Percentiles rank a stretch among this genome's conserved stretches.
phyloP scores from a whole-genome alignment of 2,329 filamentous ascomycete species.

The Parascedosporium putredinis region DNA sequence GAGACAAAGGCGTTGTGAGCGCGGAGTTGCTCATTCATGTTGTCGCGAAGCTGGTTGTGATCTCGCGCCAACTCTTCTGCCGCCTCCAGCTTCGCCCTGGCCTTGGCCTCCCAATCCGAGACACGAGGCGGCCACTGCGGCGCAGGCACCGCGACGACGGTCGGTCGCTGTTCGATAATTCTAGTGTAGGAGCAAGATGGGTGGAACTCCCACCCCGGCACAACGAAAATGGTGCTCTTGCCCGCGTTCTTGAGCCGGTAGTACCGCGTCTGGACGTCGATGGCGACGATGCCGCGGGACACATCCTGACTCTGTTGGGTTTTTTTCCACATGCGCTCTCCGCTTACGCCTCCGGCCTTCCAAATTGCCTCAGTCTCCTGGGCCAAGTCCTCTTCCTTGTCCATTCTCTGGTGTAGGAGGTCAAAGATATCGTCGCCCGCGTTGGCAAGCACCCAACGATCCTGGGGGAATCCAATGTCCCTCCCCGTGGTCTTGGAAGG shows the following conservation, averaged over 20 bases:
- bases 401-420: slow-evolving; percentile 35
- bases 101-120: slow-evolving; percentile 19
- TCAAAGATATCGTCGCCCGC: slow-evolving; percentile 39
- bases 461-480: slow-evolving; percentile 43
- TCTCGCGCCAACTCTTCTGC: slow-evolving; percentile 12
- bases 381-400: slow-evolving; percentile 32
- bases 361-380: slow-evolving; percentile 24
- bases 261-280: slow-evolving; percentile 41
- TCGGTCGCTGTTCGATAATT: slow-evolving; percentile 34
- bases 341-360: slow-evolving; percentile 27
- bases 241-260: slow-evolving; percentile 38
- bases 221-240: slow-evolving; percentile 38
- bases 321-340: slow-evolving; percentile 25
- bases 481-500: slow-evolving; percentile 35
- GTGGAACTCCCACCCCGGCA: slow-evolving; percentile 38
- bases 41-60: slow-evolving; percentile 14
- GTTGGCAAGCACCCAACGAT: slow-evolving; percentile 45
- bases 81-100: slow-evolving; percentile 15
- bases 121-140: slow-evolving; percentile 22
- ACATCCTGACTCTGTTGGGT: slow-evolving; percentile 20
- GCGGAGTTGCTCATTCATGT: slow-evolving; percentile 19
- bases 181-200: slow-evolving; percentile 32
- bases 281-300: slow-evolving; percentile 33
- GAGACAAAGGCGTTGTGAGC: slow-evolving; percentile 6
- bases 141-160: slow-evolving; percentile 20